Conservation (phyloP, 2,329 filamentous ascomycete genomes). For the Cyphellophora attinorum region DNA sequence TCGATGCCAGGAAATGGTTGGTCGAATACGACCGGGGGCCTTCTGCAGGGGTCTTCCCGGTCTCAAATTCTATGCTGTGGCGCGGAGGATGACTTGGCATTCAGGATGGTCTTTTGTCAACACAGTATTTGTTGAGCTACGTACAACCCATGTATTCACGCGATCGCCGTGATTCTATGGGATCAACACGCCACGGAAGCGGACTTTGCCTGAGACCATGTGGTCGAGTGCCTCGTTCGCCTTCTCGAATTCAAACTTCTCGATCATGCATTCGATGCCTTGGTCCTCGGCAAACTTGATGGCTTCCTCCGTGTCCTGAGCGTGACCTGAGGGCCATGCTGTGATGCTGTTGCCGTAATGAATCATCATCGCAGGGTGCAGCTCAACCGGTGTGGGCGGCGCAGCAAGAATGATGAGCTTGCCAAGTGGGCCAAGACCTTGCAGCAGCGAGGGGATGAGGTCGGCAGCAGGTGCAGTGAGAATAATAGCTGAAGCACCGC, state of each 20-base stretch:
- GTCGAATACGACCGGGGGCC: too few species aligned
- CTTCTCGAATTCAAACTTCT: constrained; percentile 43
- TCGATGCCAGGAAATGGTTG: too few species aligned
- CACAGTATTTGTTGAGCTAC: too few species aligned
- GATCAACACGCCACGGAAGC: constrained; percentile 44
- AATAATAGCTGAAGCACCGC: constrained; percentile 24
- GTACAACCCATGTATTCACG: too few species aligned
- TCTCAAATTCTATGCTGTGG: too few species aligned
- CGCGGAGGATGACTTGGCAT: too few species aligned
- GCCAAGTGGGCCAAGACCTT: constrained; percentile 25
- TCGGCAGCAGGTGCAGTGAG: constrained; percentile 27
- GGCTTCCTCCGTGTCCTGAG: constrained; percentile 43
- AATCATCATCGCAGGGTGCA: constrained; percentile 29
- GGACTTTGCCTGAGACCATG: constrained; percentile 40
- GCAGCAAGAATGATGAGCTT: constrained; percentile 27
- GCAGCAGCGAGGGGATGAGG: constrained; percentile 25
- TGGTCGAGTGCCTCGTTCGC: constrained; percentile 40
- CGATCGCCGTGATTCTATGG: too few species aligned
- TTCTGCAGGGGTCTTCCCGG: too few species aligned
- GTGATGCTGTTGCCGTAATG: constrained; percentile 37
- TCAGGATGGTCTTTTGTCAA: too few species aligned
- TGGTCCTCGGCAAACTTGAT: constrained; percentile 40
- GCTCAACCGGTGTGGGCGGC: constrained; percentile 16
- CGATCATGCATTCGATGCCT: constrained; percentile 42
- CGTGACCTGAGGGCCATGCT: constrained; percentile 45